Evolutionary conservation across 306 rosid genomes (phyloP), one percentile per base, ranked within the genome.

Genomic region (Lotus japonicus): DNA sequence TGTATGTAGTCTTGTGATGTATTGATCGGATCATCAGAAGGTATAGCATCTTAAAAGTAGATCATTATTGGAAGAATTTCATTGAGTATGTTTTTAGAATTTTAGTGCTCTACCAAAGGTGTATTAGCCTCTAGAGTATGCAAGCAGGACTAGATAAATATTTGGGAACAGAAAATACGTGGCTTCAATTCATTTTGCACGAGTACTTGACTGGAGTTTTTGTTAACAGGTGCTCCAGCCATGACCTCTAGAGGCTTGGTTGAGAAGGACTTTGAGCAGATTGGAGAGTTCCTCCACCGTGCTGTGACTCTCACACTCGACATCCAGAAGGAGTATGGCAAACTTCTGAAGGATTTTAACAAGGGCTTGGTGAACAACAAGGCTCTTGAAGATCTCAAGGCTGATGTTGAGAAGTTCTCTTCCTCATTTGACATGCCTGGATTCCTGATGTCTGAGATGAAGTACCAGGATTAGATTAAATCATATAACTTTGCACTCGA

Each of bases 181-280:
- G 36, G 7, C 36, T 31, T 31, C 36, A 0, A 5, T 31, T 31
- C 36, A 31, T 4, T 4, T 31, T 31, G 36, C 7, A 31, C 64
- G 31, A 66, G n/a, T 64, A 11, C 3, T 51, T 70, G 56, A 78
- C 26, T 1, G 36, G 74, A 53, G 71, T 42, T 43, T 55, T 4
- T 60, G 56, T 45, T 57, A 51, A 56, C 81, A 90, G 96, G 98
- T 85, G 18, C 98, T 33, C 98, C 96, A 2, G 97, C 98, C 70
- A 94, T 94, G 98, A 94, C 97, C 6, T 94, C 96, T 2, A 85
- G 98, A 79, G 98, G 98, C 5, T 86, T 94, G 83, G 75, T 88
- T 55, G 96, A 88, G 80, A 94, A 94, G 84, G 98, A 94, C 85
- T 90, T 94, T 13, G 97, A 90, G 84, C 63, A 86, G 92, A 90